Conservation (phyloP, 495 filamentous ascomycete species). For the Daldinia concentrica region DNA sequence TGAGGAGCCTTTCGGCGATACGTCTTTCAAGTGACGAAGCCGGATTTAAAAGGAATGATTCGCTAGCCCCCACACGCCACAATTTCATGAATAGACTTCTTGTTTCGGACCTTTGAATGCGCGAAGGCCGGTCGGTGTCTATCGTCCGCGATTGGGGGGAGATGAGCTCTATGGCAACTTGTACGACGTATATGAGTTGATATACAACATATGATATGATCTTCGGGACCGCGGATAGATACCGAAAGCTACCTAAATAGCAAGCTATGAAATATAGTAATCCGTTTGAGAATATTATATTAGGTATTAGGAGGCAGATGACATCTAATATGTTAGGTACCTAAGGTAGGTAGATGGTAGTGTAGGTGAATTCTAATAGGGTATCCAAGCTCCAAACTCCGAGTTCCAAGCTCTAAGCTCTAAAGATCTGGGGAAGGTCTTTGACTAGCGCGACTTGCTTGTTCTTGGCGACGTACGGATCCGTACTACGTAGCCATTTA, state of each 20-base stretch:
- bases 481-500: not conserved
- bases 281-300: not conserved
- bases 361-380: not conserved
- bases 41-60: conserved; percentile 1
- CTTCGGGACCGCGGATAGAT: not conserved
- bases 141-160: not conserved
- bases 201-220: not conserved
- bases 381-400: not conserved
- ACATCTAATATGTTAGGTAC: too few species aligned
- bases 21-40: not conserved
- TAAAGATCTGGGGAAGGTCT: conserved; percentile 12
- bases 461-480: conserved; percentile 8
- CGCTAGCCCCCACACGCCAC: conserved; percentile 1
- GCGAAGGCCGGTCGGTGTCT: conserved; percentile 3
- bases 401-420: not conserved
- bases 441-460: conserved; percentile 1
- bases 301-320: too few species aligned
- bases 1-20: not conserved
- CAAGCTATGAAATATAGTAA: not conserved
- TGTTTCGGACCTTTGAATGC: conserved; percentile 3
- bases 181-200: not conserved
- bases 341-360: too few species aligned
- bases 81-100: not conserved
- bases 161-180: not conserved
- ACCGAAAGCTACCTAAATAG: not conserved